Evolutionary conservation across 2,329 filamentous ascomycete species (phyloP).

Genomic region (Zarea fungicola): DNA sequence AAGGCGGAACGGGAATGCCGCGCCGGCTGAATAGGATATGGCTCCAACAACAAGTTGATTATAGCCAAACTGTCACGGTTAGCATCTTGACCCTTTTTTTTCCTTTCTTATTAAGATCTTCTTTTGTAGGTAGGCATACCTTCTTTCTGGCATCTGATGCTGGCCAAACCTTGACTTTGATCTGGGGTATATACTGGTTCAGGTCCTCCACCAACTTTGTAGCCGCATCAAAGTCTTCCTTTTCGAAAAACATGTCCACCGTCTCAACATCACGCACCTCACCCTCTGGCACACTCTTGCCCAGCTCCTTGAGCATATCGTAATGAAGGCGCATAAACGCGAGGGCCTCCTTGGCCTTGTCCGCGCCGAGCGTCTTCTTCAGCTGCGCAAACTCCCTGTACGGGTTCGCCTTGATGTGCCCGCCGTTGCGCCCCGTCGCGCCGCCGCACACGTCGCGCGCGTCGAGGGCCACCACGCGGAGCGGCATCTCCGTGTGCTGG

Average conservation of each 20-base stretch:
- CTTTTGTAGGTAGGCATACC: slow-evolving; percentile 16
- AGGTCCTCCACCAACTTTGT: slow-evolving; percentile 29
- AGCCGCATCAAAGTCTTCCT: slow-evolving; percentile 29
- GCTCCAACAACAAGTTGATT: slow-evolving; percentile 34
- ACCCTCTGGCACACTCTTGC: slow-evolving; percentile 28
- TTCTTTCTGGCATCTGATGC: slow-evolving; percentile 27
- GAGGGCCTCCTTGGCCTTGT: slow-evolving; percentile 35
- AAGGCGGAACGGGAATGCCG: slow-evolving; percentile 47
- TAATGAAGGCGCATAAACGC: slow-evolving; percentile 41
- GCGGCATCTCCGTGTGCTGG: slow-evolving; percentile 9
- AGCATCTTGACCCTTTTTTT: too few species aligned
- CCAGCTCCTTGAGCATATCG: slow-evolving; percentile 33
- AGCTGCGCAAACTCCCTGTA: slow-evolving; percentile 36
- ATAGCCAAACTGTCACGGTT: slow-evolving; percentile 26
- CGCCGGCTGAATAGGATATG: slow-evolving; percentile 41
- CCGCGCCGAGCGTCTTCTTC: slow-evolving; percentile 24
- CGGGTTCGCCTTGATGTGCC: slow-evolving; percentile 43
- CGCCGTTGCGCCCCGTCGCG: slow-evolving; percentile 50
- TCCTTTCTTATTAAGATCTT: not conserved
- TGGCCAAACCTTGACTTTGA: slow-evolving; percentile 30
- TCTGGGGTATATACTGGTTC: slow-evolving; percentile 34
- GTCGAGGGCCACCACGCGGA: slow-evolving; percentile 42
- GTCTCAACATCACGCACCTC: slow-evolving; percentile 42
- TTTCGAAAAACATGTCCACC: slow-evolving; percentile 40
- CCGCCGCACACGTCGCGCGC: slow-evolving; percentile 45